Conservation (phyloP, 73 alveolate genomes). For the Diophrys sp. region DNA sequence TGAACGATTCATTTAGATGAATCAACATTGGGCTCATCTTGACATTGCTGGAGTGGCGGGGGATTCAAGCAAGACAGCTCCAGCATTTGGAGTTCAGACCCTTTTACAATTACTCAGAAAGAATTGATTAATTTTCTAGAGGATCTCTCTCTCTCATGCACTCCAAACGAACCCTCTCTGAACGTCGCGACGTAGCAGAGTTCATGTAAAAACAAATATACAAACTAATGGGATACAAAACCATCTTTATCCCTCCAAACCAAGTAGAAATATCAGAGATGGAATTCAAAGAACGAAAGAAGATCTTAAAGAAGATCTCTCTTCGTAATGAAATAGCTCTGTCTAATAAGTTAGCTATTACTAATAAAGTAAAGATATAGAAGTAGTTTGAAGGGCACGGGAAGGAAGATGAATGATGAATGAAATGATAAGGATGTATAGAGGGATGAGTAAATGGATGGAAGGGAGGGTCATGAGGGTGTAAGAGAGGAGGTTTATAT, state of each 20-base stretch:
- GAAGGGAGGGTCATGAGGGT: too few species aligned
- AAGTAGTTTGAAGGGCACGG: too few species aligned
- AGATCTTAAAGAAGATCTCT: not conserved
- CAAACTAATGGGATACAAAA: not conserved
- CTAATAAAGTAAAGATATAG: not conserved
- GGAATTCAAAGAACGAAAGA: not conserved
- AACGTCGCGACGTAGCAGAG: not conserved
- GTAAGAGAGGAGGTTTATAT: too few species aligned
- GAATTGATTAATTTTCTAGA: not conserved
- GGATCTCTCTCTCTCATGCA: too few species aligned
- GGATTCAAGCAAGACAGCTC: not conserved
- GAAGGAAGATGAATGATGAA: too few species aligned
- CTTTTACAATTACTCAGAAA: not conserved
- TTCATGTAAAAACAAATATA: not conserved
- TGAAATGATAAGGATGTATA: too few species aligned
- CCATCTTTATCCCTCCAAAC: not conserved
- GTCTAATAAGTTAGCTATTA: not conserved
- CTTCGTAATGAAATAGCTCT: not conserved
- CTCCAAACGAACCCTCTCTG: not conserved
- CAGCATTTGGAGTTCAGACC: not conserved
- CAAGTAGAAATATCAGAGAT: not conserved
- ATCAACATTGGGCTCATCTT: constrained; percentile 79
- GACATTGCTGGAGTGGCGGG: constrained; percentile 95
- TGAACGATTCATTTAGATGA: constrained; percentile 69
- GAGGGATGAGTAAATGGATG: too few species aligned